Evolutionary conservation across 73 alveolate species (phyloP).

Genomic region (Durusdinium trenchii): DNA sequence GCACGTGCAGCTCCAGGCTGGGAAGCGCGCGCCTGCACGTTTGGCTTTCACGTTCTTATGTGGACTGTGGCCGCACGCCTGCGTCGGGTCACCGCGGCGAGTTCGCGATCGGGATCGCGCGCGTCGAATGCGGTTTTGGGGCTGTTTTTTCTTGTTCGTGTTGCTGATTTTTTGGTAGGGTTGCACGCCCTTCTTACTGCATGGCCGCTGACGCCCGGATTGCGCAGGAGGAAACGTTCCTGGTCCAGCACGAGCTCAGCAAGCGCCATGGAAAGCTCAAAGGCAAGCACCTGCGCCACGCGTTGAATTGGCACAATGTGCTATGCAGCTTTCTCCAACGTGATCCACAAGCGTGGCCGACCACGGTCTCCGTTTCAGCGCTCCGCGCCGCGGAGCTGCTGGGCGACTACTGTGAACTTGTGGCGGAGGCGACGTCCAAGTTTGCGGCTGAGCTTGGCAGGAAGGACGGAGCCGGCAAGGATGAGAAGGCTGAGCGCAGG

Average conservation of each 20-base stretch:
- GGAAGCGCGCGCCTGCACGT: too few species aligned
- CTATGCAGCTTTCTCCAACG: background rate
- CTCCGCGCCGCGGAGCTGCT: slow-evolving; percentile 9
- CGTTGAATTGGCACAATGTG: slow-evolving; percentile 41
- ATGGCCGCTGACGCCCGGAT: too few species aligned
- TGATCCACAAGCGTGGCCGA: slow-evolving; percentile 4
- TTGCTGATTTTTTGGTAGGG: too few species aligned
- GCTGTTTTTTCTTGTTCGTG: too few species aligned
- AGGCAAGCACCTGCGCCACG: slow-evolving; percentile 58
- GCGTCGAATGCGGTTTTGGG: too few species aligned
- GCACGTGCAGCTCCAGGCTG: slow-evolving; percentile 11
- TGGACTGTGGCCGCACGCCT: too few species aligned
- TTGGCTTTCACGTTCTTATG: too few species aligned
- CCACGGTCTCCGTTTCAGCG: background rate
- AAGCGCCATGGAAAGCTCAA: slow-evolving; percentile 29
- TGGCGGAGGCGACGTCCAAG: background rate
- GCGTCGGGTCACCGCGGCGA: too few species aligned
- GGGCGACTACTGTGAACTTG: background rate
- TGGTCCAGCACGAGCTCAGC: slow-evolving; percentile 17
- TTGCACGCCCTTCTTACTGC: too few species aligned
- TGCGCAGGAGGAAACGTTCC: slow-evolving; percentile 29
- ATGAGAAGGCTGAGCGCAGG: background rate
- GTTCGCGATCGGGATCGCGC: too few species aligned
- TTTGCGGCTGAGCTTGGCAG: background rate
- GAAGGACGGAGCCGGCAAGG: background rate